phyloP scores from a whole-genome alignment of 257 asterid species.

The Ajuga chamaepitys region DNA sequence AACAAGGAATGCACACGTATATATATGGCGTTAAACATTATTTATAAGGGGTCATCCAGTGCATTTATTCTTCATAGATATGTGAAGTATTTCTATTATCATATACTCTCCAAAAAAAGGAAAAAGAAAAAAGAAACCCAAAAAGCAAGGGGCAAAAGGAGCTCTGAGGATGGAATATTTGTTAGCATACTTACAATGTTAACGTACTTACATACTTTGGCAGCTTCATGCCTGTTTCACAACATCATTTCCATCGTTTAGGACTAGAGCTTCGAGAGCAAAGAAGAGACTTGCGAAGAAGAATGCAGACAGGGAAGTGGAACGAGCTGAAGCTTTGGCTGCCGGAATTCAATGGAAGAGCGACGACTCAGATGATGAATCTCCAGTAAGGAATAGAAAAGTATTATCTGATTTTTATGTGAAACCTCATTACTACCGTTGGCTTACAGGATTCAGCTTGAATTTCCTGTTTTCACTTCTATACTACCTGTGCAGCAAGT shows the following conservation, averaged over 20 bases:
- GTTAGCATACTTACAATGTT: not conserved
- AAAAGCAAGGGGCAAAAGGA: not conserved
- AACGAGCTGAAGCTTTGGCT: conserved; percentile 72
- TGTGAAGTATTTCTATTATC: not conserved
- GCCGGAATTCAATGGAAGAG: conserved; percentile 77
- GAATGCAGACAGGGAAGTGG: conserved; percentile 44
- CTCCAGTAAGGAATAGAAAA: conserved; percentile 40
- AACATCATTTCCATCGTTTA: conserved; percentile 10
- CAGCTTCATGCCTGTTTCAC: not conserved
- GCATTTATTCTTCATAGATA: not conserved
- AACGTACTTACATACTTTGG: not conserved
- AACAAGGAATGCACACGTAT: not conserved
- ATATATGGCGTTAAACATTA: not conserved
- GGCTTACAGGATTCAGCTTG: not conserved
- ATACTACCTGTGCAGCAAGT: conserved; percentile 30
- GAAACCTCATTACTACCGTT: not conserved
- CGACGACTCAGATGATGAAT: conserved; percentile 75
- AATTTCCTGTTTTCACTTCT: conserved; percentile 9
- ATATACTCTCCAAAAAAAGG: too few species aligned
- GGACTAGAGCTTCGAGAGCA: conserved; percentile 76
- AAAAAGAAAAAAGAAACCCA: not conserved
- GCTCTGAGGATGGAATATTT: not conserved
- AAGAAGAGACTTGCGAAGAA: conserved; percentile 54
- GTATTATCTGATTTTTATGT: not conserved
- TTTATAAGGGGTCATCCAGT: not conserved